Conservation (phyloP, 495 filamentous ascomycete species). For the Jackrogersella minutella region DNA sequence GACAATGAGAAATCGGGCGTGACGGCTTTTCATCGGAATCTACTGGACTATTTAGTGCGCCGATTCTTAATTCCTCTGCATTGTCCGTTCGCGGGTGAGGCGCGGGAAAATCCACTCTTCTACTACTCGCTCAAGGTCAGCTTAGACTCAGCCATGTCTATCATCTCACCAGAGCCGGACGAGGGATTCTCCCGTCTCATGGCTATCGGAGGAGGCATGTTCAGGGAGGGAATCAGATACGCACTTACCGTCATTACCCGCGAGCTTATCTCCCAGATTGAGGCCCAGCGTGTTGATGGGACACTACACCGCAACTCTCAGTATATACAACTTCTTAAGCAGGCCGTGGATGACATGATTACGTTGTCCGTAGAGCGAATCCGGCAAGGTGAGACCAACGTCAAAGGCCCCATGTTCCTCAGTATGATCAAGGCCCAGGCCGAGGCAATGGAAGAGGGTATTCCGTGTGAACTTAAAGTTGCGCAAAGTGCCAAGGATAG, state of each 20-base stretch:
- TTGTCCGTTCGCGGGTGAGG: slow-evolving; percentile 59
- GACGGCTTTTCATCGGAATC: slow-evolving; percentile 44
- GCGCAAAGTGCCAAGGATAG: slow-evolving; percentile 40
- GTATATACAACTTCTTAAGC: slow-evolving; percentile 44
- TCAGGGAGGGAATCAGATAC: slow-evolving; percentile 54
- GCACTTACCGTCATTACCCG: slow-evolving; percentile 46
- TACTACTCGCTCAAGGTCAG: slow-evolving; percentile 65
- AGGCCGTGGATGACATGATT: slow-evolving; percentile 47
- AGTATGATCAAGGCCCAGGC: slow-evolving; percentile 54
- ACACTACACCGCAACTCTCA: slow-evolving; percentile 36
- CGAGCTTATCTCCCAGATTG: slow-evolving; percentile 50
- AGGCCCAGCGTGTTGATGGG: slow-evolving; percentile 45
- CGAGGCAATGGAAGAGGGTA: slow-evolving; percentile 46
- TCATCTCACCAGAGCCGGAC: slow-evolving; percentile 56
- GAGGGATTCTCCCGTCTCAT: slow-evolving; percentile 52
- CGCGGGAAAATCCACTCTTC: slow-evolving; percentile 58
- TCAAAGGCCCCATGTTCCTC: slow-evolving; percentile 58
- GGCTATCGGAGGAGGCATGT: slow-evolving; percentile 56
- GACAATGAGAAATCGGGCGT: slow-evolving; percentile 26
- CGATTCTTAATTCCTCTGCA: slow-evolving; percentile 64
- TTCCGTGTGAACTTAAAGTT: slow-evolving; percentile 34
- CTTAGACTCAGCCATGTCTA: slow-evolving; percentile 59
- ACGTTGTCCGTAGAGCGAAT: slow-evolving; percentile 51
- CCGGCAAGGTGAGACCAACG: slow-evolving; percentile 58
- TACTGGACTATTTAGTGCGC: slow-evolving; percentile 56